A percentile compares a stretch with the other conserved stretches of the same genome.
These are phyloP conservation scores for Elongisporangium undulatum DNA, from an alignment of 352 stramenopile species.

Conservation along the genomic window DNA sequence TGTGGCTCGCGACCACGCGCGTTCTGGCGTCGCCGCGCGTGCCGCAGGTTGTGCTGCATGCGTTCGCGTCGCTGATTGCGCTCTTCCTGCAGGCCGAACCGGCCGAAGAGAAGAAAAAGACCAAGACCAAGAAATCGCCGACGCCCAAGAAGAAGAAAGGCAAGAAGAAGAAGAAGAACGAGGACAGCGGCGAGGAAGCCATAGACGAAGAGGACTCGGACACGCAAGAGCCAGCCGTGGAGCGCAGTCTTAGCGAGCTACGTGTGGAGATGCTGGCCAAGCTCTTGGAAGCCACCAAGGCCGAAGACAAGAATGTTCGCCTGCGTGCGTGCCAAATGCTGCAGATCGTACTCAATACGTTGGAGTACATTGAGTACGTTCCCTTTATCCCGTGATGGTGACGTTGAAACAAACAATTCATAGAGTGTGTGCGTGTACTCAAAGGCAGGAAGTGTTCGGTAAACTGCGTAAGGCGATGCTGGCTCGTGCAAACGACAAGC, in stretches of 20 bases:
- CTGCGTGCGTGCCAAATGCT: slow-evolving; percentile 58
- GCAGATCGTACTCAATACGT: slow-evolving; percentile 48
- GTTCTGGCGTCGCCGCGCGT: slow-evolving; percentile 43
- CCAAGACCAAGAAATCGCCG: slow-evolving; percentile 16
- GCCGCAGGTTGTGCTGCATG: slow-evolving; percentile 37
- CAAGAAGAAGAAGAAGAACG: slow-evolving; percentile 5
- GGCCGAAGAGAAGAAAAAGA: slow-evolving; percentile 9
- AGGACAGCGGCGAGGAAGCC: background rate
- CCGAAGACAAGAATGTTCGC: slow-evolving; percentile 54
- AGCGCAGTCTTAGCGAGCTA: slow-evolving; percentile 29
- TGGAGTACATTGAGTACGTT: slow-evolving; percentile 51
- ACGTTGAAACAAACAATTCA: background rate
- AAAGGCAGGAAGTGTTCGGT: slow-evolving; percentile 30
- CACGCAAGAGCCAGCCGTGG: slow-evolving; percentile 1
- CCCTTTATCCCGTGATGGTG: background rate
- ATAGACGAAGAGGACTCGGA: background rate
- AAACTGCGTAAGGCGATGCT: slow-evolving; percentile 41
- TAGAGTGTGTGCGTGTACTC: background rate
- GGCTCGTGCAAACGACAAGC: slow-evolving; percentile 54
- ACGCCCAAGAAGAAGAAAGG: slow-evolving; percentile 10
- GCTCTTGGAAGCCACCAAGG: slow-evolving; percentile 44
- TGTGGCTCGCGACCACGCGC: slow-evolving; percentile 47
- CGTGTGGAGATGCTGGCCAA: slow-evolving; percentile 39
- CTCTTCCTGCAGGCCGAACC: slow-evolving; percentile 28
- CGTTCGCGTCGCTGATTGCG: slow-evolving; percentile 44